Conservation (phyloP, 1,284 basidiomycete species). For the Malassezia yamatoensis region DNA sequence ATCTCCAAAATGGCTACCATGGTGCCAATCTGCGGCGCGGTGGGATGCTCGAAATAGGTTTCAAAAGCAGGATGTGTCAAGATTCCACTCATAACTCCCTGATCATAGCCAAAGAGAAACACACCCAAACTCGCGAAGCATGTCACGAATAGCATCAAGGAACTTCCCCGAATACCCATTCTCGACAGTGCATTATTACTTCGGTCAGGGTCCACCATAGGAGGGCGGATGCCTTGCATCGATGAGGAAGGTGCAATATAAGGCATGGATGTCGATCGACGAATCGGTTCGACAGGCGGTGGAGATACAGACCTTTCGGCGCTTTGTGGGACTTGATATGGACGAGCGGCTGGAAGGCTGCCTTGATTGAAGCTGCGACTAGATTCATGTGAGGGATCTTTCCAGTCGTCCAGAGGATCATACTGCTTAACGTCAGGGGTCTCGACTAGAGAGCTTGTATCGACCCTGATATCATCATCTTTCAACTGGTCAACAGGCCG, state of each 20-base stretch:
- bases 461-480: neutral
- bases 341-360: conserved; percentile 4
- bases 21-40: conserved; percentile 57
- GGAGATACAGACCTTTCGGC: neutral
- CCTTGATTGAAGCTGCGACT: neutral
- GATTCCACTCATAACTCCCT: conserved; percentile 56
- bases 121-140: conserved; percentile 78
- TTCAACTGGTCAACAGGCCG: neutral
- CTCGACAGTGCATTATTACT: conserved; percentile 31
- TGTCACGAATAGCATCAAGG: conserved; percentile 49
- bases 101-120: conserved; percentile 60
- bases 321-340: neutral
- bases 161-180: conserved; percentile 35
- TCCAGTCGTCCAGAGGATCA: conserved; percentile 2
- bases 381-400: neutral
- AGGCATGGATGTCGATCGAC: conserved; percentile 12
- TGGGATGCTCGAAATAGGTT: conserved; percentile 57
- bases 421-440: neutral
- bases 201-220: neutral
- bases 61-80: conserved; percentile 88
- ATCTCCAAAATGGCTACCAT: conserved; percentile 72
- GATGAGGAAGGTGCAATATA: neutral
- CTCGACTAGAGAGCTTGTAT: neutral
- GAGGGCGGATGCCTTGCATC: neutral
- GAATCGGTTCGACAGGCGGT: neutral